Evolutionary conservation across 306 rosid genomes (phyloP), one percentile per base, ranked within the genome.

Genomic region (Inga laurina): DNA sequence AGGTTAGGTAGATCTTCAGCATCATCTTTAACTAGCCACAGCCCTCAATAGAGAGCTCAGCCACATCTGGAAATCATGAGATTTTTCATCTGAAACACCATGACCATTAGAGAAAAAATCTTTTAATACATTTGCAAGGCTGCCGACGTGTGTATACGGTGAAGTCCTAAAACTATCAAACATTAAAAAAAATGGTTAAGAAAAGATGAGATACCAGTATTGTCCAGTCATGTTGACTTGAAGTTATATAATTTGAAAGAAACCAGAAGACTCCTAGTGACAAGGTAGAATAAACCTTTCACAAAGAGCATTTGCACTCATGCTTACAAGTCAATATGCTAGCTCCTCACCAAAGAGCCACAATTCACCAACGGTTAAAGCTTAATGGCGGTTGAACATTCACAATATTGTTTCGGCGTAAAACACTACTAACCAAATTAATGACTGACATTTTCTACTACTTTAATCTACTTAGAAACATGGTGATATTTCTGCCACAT

Each of bases 261-360:
- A 44, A 12, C 8, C 3, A 14, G n/a, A 12, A 71, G 59, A 46
- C 41, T 75, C 46, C 46, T 34, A 51, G 3, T 10, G 68, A 37
- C 35, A 3, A 56, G 22, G 78, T 54, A 32, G 59, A 37, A 11
- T 56, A 34, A 54, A 57, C 43, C 64, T 76, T 76, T 35, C 37
- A n/a, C 18, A 41, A 27, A 7, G 9, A 21, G 51, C n/a, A 22
- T 56, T 39, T 75, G 69, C 45, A 41, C 57, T 24, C 67, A 54
- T 35, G 69, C 14, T 57, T 44, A 37, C 11, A 54, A 41, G 48
- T 35, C 51, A 52, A 54, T 18, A 3, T 44, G 61, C 57, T 24
- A 22, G 76, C 54, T 72, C 77, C 49, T 37, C 24, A 46, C 77
- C 19, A 27, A 24, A 8, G 77, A 73, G 34, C 77, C 77, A 46